phyloP scores from a whole-genome alignment of 306 rosid species.

The Corylus americana region DNA sequence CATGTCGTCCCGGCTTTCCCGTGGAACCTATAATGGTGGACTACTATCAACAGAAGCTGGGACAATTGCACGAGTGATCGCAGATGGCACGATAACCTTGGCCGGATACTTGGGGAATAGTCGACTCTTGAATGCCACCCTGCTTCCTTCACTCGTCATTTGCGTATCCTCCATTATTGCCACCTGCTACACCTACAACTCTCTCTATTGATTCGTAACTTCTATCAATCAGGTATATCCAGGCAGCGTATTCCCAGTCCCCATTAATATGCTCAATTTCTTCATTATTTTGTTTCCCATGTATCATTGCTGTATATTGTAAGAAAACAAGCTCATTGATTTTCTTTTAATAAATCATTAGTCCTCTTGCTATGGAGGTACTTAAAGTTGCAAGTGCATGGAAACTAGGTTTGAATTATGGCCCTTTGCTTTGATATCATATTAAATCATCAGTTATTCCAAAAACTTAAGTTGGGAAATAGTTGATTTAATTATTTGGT shows the following conservation, averaged over 20 bases:
- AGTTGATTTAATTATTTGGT: no score
- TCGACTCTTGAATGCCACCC: conserved; percentile 76
- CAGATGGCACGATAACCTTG: conserved; percentile 85
- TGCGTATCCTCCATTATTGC: conserved; percentile 75
- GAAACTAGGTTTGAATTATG: no score
- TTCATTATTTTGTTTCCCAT: neutral
- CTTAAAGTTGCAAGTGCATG: no score
- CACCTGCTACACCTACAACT: conserved; percentile 88
- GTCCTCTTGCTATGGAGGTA: neutral
- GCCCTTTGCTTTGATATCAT: no score
- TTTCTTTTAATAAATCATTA: conserved; percentile 1
- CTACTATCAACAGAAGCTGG: conserved; percentile 96
- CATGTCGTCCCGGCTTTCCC: conserved; percentile 96
- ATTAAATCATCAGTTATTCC: no score
- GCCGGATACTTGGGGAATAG: conserved; percentile 76
- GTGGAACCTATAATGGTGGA: conserved; percentile 94
- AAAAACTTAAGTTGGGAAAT: no score
- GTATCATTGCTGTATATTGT: conserved; percentile 5
- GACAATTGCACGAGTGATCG: conserved; percentile 87
- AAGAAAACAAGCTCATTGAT: conserved; percentile 23
- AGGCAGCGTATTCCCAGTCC: neutral
- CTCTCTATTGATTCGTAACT: conserved; percentile 57
- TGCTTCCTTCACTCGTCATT: conserved; percentile 81
- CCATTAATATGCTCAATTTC: neutral
- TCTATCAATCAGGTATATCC: no score